Evolutionary conservation across 768 basidiomycete genomes (phyloP).

Genomic region (Amylocystis lapponica): DNA sequence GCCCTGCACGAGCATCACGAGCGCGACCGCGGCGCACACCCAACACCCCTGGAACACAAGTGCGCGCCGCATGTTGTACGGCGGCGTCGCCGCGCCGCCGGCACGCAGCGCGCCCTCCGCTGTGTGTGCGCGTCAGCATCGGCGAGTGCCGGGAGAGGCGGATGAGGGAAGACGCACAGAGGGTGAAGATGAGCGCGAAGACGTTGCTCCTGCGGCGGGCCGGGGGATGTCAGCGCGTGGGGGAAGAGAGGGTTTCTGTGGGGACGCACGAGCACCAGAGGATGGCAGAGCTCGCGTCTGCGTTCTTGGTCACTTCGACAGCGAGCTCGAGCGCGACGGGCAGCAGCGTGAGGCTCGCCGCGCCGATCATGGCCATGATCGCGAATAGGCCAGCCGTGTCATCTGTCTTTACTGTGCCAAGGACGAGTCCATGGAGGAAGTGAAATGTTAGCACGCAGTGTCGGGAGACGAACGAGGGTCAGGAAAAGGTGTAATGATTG

Average conservation of each 20-base stretch:
- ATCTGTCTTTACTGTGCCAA: no score
- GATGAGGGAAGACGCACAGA: slow-evolving; percentile 37
- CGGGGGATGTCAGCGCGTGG: not conserved
- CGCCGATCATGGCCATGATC: slow-evolving; percentile 65
- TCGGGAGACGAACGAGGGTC: no score
- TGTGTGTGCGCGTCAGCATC: slow-evolving; percentile 19
- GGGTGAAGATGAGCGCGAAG: slow-evolving; percentile 53
- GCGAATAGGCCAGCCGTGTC: slow-evolving; percentile 57
- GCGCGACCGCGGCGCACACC: slow-evolving; percentile 32
- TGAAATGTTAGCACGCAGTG: no score
- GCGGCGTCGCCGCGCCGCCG: slow-evolving; percentile 52
- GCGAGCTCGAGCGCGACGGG: slow-evolving; percentile 75
- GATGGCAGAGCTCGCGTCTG: slow-evolving; percentile 70
- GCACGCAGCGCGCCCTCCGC: slow-evolving; percentile 67
- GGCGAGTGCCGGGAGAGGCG: slow-evolving; percentile 1
- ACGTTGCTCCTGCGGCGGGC: slow-evolving; percentile 50
- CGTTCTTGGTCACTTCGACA: slow-evolving; percentile 74
- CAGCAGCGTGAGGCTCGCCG: slow-evolving; percentile 60
- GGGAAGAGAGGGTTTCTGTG: slow-evolving; percentile 1
- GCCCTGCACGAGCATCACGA: slow-evolving; percentile 51
- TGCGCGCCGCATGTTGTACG: slow-evolving; percentile 64
- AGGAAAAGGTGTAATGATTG: no score
- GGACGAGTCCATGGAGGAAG: no score
- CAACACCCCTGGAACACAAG: slow-evolving; percentile 62
- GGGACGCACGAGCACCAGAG: slow-evolving; percentile 68